These are phyloP conservation scores for Pythium sukuiense DNA, from an alignment of 352 stramenopile genomes.

Conservation along the genomic window DNA sequence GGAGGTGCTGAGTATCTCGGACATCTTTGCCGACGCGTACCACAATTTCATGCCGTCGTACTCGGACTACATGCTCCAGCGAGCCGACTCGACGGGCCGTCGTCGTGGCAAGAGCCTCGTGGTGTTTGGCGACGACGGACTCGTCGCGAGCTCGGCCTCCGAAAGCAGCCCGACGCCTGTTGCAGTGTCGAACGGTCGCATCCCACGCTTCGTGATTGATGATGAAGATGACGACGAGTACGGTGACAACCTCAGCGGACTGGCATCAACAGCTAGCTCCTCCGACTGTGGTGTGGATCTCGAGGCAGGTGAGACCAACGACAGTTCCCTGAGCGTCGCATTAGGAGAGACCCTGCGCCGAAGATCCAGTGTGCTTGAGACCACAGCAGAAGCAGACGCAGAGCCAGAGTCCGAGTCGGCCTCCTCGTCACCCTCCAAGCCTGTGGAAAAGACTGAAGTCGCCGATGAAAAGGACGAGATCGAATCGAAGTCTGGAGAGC, in stretches of 20 bases:
- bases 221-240: constrained; percentile 65
- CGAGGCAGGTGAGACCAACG: constrained; percentile 15
- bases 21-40: constrained; percentile 80
- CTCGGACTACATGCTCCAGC: constrained; percentile 83
- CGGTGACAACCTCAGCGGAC: constrained; percentile 4
- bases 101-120: constrained; percentile 39
- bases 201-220: constrained; percentile 73
- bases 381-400: background rate
- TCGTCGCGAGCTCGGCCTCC: constrained; percentile 39
- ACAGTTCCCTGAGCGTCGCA: background rate
- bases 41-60: constrained; percentile 90
- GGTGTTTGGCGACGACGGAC: constrained; percentile 44
- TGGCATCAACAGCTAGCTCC: constrained; percentile 23
- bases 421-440: background rate
- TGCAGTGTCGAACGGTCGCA: constrained; percentile 50
- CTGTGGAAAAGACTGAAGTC: background rate
- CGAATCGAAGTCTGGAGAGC: background rate
- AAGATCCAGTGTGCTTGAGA: constrained; percentile 5
- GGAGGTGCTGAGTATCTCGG: constrained; percentile 78
- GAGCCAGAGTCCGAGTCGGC: constrained; percentile 3
- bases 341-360: constrained; percentile 5
- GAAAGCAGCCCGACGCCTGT: constrained; percentile 58
- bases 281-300: constrained; percentile 24
- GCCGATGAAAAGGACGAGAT: background rate
- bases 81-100: constrained; percentile 49